Conservation (phyloP, 1,284 basidiomycete species). For the Phlebopus sp. region DNA sequence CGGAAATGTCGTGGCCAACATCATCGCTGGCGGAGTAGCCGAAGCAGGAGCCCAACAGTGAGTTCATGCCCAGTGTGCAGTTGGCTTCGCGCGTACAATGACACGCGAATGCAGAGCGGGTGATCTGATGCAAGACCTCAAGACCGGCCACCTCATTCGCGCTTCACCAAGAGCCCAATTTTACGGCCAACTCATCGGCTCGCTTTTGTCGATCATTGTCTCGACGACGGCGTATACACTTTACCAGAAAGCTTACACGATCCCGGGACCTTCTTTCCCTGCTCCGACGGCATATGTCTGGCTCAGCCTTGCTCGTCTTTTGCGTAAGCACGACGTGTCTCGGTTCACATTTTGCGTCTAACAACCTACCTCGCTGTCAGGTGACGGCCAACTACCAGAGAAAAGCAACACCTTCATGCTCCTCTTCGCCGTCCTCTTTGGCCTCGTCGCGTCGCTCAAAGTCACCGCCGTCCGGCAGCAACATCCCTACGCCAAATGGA, state of each 20-base stretch:
- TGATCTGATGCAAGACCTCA: constrained; percentile 97
- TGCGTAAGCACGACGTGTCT: constrained; percentile 54
- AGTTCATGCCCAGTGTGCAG: constrained; percentile 27
- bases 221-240: constrained; percentile 86
- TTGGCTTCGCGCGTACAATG: not conserved
- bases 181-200: constrained; percentile 86
- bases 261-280: constrained; percentile 88
- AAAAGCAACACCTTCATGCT: constrained; percentile 82
- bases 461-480: constrained; percentile 50
- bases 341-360: constrained; percentile 1
- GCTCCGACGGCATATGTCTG: constrained; percentile 92
- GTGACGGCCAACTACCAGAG: constrained; percentile 79
- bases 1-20: constrained; percentile 91
- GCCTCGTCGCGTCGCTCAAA: constrained; percentile 65
- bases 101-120: constrained; percentile 62
- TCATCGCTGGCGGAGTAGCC: constrained; percentile 94
- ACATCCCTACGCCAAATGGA: constrained; percentile 60
- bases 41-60: constrained; percentile 95
- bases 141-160: constrained; percentile 88
- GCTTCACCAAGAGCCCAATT: constrained; percentile 88
- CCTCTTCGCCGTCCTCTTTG: constrained; percentile 71
- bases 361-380: constrained; percentile 35
- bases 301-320: constrained; percentile 87
- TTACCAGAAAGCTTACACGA: constrained; percentile 84
- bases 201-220: constrained; percentile 82